A percentile compares a stretch with the other conserved stretches of the same genome.
Conservation (phyloP, 2,329 filamentous ascomycete genomes). For the Colletotrichum lupini region DNA sequence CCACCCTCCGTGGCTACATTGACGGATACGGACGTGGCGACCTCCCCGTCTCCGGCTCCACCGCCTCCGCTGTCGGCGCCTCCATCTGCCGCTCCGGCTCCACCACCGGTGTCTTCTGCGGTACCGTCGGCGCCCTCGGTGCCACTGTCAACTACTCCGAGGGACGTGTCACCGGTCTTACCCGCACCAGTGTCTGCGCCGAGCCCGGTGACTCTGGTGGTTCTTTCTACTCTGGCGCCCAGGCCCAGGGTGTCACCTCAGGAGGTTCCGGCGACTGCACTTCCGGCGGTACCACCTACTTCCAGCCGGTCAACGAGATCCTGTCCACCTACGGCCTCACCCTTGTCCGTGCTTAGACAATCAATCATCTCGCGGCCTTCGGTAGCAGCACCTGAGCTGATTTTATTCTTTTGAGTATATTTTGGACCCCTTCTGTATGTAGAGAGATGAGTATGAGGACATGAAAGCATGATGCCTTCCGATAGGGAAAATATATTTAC, state of each 20-base stretch:
- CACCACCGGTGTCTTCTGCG: slow-evolving; percentile 53
- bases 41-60: slow-evolving; percentile 51
- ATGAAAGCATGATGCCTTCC: neutral
- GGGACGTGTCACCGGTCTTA: slow-evolving; percentile 52
- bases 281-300: slow-evolving; percentile 50
- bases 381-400: neutral
- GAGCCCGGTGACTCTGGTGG: slow-evolving; percentile 55
- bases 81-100: slow-evolving; percentile 55
- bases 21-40: slow-evolving; percentile 48
- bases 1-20: slow-evolving; percentile 46
- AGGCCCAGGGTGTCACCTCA: slow-evolving; percentile 55
- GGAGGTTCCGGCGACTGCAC: slow-evolving; percentile 52
- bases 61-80: slow-evolving; percentile 46
- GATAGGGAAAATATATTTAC: neutral
- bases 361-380: neutral
- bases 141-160: slow-evolving; percentile 52
- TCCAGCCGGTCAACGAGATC: slow-evolving; percentile 55
- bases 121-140: slow-evolving; percentile 46
- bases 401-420: neutral
- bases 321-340: slow-evolving; percentile 50
- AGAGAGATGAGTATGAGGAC: neutral
- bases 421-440: neutral
- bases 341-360: slow-evolving; percentile 40
- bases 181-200: slow-evolving; percentile 52
- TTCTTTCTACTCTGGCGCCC: slow-evolving; percentile 51